Evolutionary conservation across 306 rosid genomes (phyloP), one percentile per base, ranked within the genome.

Genomic region (Vigna reflexopilosa): DNA sequence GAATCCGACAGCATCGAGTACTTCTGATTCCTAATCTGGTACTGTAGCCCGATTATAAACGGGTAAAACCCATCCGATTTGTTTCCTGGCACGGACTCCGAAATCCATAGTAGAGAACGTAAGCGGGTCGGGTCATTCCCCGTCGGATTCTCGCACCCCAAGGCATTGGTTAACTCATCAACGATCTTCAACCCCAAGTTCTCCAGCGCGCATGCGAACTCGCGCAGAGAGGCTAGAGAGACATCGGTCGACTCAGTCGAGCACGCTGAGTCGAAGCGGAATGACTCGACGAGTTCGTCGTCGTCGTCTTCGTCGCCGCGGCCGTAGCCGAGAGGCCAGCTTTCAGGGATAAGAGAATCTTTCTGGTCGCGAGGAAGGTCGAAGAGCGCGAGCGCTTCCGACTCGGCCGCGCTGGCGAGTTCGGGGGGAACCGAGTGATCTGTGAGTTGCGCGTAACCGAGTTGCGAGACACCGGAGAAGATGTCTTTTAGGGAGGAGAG

Each of bases 291-390:
- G 16, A 64, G 47, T 24, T 50, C 85, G 24, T 22, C 56, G 13
- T 75, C 89, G 0, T 79, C 86, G 2, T 84, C 86, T 0, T 83
- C 85, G 6, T 36, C 71, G 6, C 32, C 87, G n/a, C 40, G 75
- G 5, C 82, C 84, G 81, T 87, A 91, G 10, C 97, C 98, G 2
- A 90, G 57, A 22, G 98, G 98, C 97, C 96, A 92, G 88, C 76
- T 81, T 36, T 82, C 81, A 2, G 94, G 89, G 64, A 86, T 80
- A 6, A 11, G 40, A 3, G 91, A 45, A 14, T 86, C 84, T 51
- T 90, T 92, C 51, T 81, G 58, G 32, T 82, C 88, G 5, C 44
- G 69, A 0, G 93, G 67, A 7, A 90, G 96, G 47, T 89, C 69
- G 63, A 94, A 90, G 68, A 94, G 86, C 0, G 88, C 71, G 24